Evolutionary conservation across 164 flowering plant species (phyloP).

Genomic region (Kalanchoe fedtschenkoi): DNA sequence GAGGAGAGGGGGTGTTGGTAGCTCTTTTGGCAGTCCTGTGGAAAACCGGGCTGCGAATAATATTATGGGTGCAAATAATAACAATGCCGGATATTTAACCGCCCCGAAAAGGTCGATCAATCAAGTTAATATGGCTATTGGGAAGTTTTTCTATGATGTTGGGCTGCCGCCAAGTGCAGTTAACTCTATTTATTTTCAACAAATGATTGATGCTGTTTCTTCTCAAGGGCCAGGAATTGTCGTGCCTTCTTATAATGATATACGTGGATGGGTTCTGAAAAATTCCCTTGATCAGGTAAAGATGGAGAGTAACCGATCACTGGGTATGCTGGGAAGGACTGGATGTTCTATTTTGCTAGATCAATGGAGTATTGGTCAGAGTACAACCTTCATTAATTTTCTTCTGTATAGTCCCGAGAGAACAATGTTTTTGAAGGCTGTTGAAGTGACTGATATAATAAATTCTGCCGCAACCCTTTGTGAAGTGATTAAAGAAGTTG

Average conservation of each 20-base stretch:
- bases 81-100: conserved; percentile 9
- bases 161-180: conserved; percentile 67
- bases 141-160: conserved; percentile 63
- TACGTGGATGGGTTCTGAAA: conserved; percentile 71
- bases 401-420: conserved; percentile 64
- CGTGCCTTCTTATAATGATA: conserved; percentile 54
- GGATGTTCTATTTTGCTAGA: conserved; percentile 77
- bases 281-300: conserved; percentile 56
- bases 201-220: conserved; percentile 74
- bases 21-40: conserved; percentile 23
- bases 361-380: conserved; percentile 41
- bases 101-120: conserved; percentile 21
- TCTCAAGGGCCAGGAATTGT: conserved; percentile 37
- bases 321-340: conserved; percentile 46
- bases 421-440: conserved; percentile 58
- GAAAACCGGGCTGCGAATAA: no score
- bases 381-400: conserved; percentile 41
- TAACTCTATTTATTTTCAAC: conserved; percentile 66
- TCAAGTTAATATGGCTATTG: conserved; percentile 57
- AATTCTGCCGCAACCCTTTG: conserved; percentile 39
- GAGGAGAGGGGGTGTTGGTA: conserved; percentile 53
- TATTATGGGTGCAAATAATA: no score
- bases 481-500: conserved; percentile 58
- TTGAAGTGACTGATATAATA: conserved; percentile 42
- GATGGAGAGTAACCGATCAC: conserved; percentile 27